These are phyloP conservation scores for Ophiostoma triangulosporum DNA, from an alignment of 2,329 filamentous ascomycete genomes.

Conservation along the genomic window DNA sequence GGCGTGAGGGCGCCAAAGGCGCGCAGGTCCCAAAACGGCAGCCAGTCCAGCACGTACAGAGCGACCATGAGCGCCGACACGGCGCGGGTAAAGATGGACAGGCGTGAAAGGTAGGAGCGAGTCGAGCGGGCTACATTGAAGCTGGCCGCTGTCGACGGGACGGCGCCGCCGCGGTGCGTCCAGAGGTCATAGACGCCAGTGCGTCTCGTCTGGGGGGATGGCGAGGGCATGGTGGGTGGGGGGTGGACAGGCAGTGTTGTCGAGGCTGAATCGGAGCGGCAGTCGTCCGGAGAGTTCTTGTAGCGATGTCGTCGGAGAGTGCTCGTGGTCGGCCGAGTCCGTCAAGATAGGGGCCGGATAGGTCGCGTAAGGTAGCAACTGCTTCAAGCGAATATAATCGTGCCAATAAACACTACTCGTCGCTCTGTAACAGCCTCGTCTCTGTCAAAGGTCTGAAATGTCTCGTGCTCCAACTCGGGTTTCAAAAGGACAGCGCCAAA, in stretches of 20 bases:
- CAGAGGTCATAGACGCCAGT: conserved; percentile 8
- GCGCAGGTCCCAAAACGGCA: conserved; percentile 56
- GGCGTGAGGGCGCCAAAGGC: conserved; percentile 73
- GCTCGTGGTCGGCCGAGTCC: background rate
- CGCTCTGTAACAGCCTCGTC: background rate
- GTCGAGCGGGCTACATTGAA: conserved; percentile 57
- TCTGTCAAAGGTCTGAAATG: background rate
- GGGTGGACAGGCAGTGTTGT: background rate
- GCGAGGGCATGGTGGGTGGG: conserved; percentile 6
- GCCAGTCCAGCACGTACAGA: conserved; percentile 57
- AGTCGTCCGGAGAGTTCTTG: background rate
- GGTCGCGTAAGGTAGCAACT: background rate
- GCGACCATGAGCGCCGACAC: conserved; percentile 52
- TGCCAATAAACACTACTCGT: too few species aligned
- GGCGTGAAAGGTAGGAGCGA: conserved; percentile 66
- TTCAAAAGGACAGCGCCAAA: background rate
- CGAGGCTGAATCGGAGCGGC: background rate
- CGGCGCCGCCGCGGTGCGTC: conserved; percentile 6
- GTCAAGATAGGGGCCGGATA: background rate
- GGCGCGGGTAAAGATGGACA: conserved; percentile 76
- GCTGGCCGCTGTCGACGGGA: conserved; percentile 16
- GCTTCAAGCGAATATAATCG: too few species aligned
- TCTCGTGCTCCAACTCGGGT: background rate
- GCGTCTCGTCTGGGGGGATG: conserved; percentile 10
- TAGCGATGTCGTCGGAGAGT: background rate